A percentile compares a stretch with the other conserved stretches of the same genome.
Evolutionary conservation across 306 rosid species (phyloP).

Genomic region (Sphenostylis stenocarpa): DNA sequence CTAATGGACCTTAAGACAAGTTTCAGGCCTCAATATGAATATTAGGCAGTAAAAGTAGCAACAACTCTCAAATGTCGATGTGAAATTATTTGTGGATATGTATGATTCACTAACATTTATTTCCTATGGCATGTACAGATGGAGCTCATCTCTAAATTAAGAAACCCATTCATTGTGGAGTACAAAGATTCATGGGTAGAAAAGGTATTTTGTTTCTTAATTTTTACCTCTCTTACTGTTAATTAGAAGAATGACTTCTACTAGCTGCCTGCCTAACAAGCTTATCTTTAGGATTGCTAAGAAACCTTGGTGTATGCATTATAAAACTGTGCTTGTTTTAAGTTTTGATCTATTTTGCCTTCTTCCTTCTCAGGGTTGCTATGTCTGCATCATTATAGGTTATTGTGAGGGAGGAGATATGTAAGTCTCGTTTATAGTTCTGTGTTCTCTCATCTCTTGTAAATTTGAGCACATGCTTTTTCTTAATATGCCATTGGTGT

Average conservation of each 20-base stretch:
- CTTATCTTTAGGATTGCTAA: constrained; percentile 23
- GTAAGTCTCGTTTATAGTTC: constrained; percentile 48
- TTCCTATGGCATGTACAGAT: constrained; percentile 54
- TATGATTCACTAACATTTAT: constrained; percentile 7
- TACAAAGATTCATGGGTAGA: constrained; percentile 99
- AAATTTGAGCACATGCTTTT: constrained; percentile 22
- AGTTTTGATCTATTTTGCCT: constrained; percentile 23
- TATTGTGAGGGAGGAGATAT: constrained; percentile 98
- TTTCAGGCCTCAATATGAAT: constrained; percentile 1
- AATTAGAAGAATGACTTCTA: constrained; percentile 10
- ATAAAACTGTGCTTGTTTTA: background rate
- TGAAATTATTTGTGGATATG: constrained; percentile 19
- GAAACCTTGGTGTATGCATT: background rate
- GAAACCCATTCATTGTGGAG: constrained; percentile 96
- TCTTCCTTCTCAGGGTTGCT: constrained; percentile 83
- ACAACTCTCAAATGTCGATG: constrained; percentile 9
- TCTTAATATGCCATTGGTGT: constrained; percentile 28
- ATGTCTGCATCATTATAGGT: constrained; percentile 93
- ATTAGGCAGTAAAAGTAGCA: constrained; percentile 11
- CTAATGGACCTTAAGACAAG: constrained; percentile 8
- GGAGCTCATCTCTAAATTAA: constrained; percentile 89
- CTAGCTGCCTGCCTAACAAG: constrained; percentile 19
- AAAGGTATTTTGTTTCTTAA: constrained; percentile 58
- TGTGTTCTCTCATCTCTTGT: constrained; percentile 31
- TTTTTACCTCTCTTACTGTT: constrained; percentile 16